Base-by-base conservation (phyloP, 495 filamentous ascomycete genomes). In the Monascus purpureus region DNA sequence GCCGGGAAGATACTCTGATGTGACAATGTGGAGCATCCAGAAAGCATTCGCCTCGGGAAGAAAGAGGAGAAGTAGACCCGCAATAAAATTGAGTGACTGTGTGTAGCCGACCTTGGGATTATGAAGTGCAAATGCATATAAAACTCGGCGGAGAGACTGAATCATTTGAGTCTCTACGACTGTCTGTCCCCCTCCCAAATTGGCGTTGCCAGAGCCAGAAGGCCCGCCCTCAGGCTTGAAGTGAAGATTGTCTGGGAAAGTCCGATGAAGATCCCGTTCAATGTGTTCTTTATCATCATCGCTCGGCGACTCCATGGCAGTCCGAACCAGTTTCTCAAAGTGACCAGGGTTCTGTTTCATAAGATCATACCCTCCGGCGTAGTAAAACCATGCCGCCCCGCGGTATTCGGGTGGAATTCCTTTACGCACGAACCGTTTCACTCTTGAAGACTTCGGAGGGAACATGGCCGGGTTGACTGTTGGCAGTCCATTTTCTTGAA, bases 321-420 rank as follows among this genome's bases (percentile, higher is more conserved):
- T 65, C 37, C 62, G 51, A 8, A 92, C 55, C 18, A 94, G 61
- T 25, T 72, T 57, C 24, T 74, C 65, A 42, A 94, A 97, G 8
- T 83, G 51, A 2, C 82, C 82, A 7, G 64, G 58, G 46, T 93
- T 67, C 33, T 81, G 75, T 33, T 70, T 69, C 34, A 95, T 45
- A 40, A 77, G 73, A 25, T 74, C 70, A 17, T 82, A 81, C 4
- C 90, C 90, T 8, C 84, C 85, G n/a, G 85, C 86, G 51, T 95
- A 97, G 55, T 77, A 96, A 45, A 93, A 97, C 90, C 90, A 97
- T 18, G 90, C 88, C 4, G 80, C 77, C 8, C 90, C 90, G 43
- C 90, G 71, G 72, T 82, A 86, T 36, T 93, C 83, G 1, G 86
- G 79, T 2, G 90, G 90, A 15, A 95, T 85, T n/a, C 90, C 90